These are phyloP conservation scores for Diaporthe nobilis DNA, from an alignment of 2,329 filamentous ascomycete species.

Conservation along the genomic window DNA sequence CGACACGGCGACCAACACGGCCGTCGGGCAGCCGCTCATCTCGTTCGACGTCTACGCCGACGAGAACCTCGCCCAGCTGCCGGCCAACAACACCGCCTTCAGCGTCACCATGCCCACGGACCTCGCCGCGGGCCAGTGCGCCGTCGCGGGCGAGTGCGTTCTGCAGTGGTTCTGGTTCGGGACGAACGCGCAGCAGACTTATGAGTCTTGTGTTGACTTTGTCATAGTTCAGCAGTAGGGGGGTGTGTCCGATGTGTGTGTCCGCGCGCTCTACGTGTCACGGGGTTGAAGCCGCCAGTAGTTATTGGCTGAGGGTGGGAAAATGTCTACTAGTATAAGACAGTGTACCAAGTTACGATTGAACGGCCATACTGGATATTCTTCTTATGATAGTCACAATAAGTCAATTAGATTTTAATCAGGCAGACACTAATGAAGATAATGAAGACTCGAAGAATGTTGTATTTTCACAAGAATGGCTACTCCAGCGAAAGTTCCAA, in stretches of 20 bases:
- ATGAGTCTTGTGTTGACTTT: conserved; percentile 57
- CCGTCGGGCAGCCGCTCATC: conserved; percentile 68
- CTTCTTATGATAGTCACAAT: neutral
- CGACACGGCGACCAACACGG: conserved; percentile 63
- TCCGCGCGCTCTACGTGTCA: neutral
- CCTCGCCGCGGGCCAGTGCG: conserved; percentile 49
- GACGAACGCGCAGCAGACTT: conserved; percentile 54
- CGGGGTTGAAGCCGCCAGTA: neutral
- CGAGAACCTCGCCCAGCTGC: conserved; percentile 53
- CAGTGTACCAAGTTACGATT: conserved; percentile 14
- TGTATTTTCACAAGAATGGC: no score
- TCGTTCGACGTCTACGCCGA: conserved; percentile 69
- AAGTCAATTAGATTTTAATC: conserved; percentile 11
- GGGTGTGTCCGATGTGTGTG: neutral
- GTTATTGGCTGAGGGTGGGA: neutral
- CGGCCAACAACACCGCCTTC: conserved; percentile 60
- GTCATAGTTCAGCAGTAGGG: conserved; percentile 41
- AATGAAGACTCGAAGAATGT: neutral
- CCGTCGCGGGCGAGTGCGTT: conserved; percentile 52
- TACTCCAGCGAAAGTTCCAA: neutral
- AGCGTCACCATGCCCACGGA: conserved; percentile 54
- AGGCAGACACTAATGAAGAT: neutral
- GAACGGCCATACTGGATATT: neutral
- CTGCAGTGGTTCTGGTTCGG: conserved; percentile 64
- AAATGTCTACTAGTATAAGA: neutral